These are phyloP conservation scores for Trichoderma atroviride DNA, from an alignment of 2,329 filamentous ascomycete species.

Conservation along the genomic window DNA sequence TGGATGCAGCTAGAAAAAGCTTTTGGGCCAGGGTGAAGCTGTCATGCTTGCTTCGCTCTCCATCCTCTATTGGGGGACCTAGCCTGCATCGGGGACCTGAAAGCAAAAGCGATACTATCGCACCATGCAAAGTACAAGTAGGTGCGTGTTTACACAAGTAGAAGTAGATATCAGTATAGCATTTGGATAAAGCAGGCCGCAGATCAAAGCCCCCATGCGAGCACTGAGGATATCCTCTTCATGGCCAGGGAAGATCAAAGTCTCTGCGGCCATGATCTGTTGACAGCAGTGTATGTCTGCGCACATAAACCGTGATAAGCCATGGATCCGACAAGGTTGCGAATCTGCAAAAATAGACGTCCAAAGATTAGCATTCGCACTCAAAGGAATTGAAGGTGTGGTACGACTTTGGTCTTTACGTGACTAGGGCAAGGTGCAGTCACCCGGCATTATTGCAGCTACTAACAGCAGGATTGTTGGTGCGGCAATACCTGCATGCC, in stretches of 20 bases:
- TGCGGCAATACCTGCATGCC: neutral
- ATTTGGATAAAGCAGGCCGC: neutral
- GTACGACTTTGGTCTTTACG: neutral
- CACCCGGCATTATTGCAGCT: neutral
- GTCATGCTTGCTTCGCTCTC: neutral
- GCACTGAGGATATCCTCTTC: slow-evolving; percentile 8
- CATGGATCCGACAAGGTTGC: neutral
- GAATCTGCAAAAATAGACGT: neutral
- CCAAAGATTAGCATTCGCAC: neutral
- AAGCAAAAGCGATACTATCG: neutral
- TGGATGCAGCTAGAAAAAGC: neutral
- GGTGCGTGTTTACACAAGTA: neutral
- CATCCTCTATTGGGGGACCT: slow-evolving; percentile 2
- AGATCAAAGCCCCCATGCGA: neutral
- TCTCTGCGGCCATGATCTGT: neutral
- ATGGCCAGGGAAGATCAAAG: neutral
- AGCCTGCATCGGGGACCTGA: slow-evolving; percentile 1
- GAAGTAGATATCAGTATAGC: neutral
- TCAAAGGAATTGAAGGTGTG: neutral
- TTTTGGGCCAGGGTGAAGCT: neutral
- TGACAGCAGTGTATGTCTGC: neutral
- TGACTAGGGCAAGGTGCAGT: neutral
- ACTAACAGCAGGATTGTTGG: slow-evolving; percentile 8
- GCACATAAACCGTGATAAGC: neutral
- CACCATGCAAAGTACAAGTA: neutral